These are phyloP conservation scores for Phalaenopsis hybrid DNA, from an alignment of 116 monocot species.

Conservation along the genomic window DNA sequence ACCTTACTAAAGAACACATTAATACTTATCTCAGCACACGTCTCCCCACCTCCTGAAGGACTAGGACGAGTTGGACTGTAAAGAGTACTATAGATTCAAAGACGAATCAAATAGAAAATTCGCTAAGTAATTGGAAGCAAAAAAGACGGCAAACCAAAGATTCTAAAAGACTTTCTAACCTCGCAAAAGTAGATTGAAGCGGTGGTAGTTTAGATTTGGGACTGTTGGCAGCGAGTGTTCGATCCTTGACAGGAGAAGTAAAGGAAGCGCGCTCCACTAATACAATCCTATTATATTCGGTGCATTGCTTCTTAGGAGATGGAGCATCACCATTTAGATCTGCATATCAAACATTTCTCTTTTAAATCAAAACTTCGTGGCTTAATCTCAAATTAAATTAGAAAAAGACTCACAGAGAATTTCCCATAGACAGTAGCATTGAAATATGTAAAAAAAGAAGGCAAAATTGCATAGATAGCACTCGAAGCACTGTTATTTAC, in stretches of 20 bases:
- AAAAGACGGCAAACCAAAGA: neutral
- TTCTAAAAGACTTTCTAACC: constrained; percentile 18
- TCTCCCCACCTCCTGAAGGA: constrained; percentile 42
- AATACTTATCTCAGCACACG: constrained; percentile 48
- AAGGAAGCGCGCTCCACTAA: constrained; percentile 38
- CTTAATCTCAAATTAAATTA: neutral
- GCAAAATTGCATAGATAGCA: too few species aligned
- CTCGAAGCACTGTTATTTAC: too few species aligned
- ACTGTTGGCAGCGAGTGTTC: constrained; percentile 7
- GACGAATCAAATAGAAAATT: neutral
- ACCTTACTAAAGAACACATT: constrained; percentile 51
- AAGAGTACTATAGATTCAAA: constrained; percentile 7
- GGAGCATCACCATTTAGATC: constrained; percentile 26
- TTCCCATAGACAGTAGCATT: neutral
- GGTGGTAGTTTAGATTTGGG: constrained; percentile 40
- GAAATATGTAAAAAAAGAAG: neutral
- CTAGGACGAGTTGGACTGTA: constrained; percentile 47
- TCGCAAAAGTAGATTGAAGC: constrained; percentile 55
- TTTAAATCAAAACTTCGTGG: neutral
- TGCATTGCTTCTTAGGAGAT: constrained; percentile 41
- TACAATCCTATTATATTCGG: constrained; percentile 27
- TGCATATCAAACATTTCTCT: constrained; percentile 8
- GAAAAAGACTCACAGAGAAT: neutral
- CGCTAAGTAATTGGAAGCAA: neutral
- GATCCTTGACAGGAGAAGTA: constrained; percentile 46